phyloP scores from a whole-genome alignment of 208 protist genomes.

The Wallacemonas sp. region DNA sequence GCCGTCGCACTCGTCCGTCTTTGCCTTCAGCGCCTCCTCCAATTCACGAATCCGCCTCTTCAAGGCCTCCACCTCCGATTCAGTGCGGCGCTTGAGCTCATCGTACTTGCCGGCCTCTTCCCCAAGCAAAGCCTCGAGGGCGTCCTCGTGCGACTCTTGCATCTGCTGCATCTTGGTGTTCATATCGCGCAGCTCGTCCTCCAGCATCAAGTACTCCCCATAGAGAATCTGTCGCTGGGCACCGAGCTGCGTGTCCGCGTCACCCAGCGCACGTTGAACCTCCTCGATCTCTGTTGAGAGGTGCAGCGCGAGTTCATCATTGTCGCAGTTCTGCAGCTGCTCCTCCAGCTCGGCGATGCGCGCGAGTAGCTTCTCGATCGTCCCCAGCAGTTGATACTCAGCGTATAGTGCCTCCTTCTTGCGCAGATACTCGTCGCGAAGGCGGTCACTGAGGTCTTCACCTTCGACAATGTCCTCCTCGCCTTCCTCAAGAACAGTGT shows the following conservation, averaged over 20 bases:
- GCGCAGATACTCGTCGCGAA: slow-evolving; percentile 60
- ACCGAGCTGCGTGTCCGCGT: slow-evolving; percentile 60
- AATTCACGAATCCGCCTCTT: slow-evolving; percentile 9
- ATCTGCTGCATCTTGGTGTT: slow-evolving; percentile 77
- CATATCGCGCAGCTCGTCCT: slow-evolving; percentile 59
- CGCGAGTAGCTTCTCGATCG: slow-evolving; percentile 51
- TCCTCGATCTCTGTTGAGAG: slow-evolving; percentile 55
- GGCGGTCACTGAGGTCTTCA: slow-evolving; percentile 36
- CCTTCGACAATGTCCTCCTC: slow-evolving; percentile 20
- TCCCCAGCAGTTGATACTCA: slow-evolving; percentile 72
- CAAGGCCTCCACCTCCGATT: slow-evolving; percentile 5
- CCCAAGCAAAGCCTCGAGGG: slow-evolving; percentile 52
- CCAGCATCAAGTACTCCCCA: slow-evolving; percentile 53
- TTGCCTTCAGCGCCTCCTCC: slow-evolving; percentile 13
- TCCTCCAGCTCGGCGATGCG: slow-evolving; percentile 67
- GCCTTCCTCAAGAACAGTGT: slow-evolving; percentile 52
- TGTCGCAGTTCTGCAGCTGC: slow-evolving; percentile 32
- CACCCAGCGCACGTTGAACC: slow-evolving; percentile 51
- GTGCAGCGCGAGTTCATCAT: slow-evolving; percentile 59
- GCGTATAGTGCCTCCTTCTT: slow-evolving; percentile 76
- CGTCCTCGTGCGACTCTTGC: slow-evolving; percentile 69
- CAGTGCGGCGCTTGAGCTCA: slow-evolving; percentile 28
- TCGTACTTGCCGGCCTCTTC: slow-evolving; percentile 45
- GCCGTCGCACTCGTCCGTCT: slow-evolving; percentile 25
- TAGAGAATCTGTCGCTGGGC: slow-evolving; percentile 69